phyloP scores from a whole-genome alignment of 148 eudicot genomes.

The Chenopodium formosanum region DNA sequence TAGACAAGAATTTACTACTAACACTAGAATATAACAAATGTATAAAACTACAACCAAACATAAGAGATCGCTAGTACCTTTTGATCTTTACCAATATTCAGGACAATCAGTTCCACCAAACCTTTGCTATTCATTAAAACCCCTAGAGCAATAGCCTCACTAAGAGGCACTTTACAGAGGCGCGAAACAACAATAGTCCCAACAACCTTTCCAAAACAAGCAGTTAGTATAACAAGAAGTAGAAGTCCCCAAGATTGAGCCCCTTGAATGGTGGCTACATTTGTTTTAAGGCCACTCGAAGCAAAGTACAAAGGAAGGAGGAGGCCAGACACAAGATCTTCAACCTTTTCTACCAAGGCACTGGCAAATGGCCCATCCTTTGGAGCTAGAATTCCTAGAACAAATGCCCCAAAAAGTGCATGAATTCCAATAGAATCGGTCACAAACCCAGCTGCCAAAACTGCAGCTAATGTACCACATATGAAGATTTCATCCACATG shows the following conservation, averaged over 20 bases:
- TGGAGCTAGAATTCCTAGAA: conserved; percentile 68
- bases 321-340: conserved; percentile 79
- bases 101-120: conserved; percentile 77
- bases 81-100: conserved; percentile 77
- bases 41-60: neutral
- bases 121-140: conserved; percentile 81
- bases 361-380: conserved; percentile 75
- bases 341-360: conserved; percentile 77
- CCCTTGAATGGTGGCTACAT: conserved; percentile 71
- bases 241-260: conserved; percentile 84
- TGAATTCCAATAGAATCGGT: conserved; percentile 82
- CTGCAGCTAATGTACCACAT: conserved; percentile 53
- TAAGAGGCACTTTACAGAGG: conserved; percentile 52
- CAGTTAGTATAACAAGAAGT: conserved; percentile 62
- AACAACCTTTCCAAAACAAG: conserved; percentile 70
- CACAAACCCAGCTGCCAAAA: conserved; percentile 74
- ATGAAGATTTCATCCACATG: conserved; percentile 67
- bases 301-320: conserved; percentile 79
- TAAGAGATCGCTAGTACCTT: conserved; percentile 40
- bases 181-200: conserved; percentile 58
- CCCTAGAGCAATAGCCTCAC: conserved; percentile 65
- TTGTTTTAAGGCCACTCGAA: conserved; percentile 77
- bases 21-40: neutral
- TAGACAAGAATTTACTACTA: neutral
- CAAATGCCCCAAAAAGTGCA: conserved; percentile 86